Evolutionary conservation across 2,329 filamentous ascomycete species (phyloP), one percentile per base, ranked within the genome.

Genomic region (Penicillium aurantiogriseum): DNA sequence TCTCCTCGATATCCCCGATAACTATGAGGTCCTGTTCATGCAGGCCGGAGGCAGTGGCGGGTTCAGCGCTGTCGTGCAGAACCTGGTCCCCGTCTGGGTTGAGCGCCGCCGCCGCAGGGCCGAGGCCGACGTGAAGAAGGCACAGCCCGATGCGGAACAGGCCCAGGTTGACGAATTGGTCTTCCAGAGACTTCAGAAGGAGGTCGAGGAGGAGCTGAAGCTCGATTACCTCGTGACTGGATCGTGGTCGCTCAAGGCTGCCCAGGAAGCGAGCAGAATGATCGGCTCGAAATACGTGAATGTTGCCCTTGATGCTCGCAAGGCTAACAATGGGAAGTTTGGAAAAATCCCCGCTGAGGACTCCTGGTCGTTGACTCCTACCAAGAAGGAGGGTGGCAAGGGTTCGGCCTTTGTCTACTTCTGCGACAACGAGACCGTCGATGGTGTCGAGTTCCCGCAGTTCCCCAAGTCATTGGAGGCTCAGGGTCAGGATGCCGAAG

Each of bases 151-250:
- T 38, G 79, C 77, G 40, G 79, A 82, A 31, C 76, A 82, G 35
- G 75, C 79, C 13, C 75, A 81, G 36, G 77, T 88, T 62, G 81
- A 84, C 51, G 79, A 79, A 11, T 74, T 86, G 43, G 73, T 89
- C 11, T 78, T 85, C 58, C 79, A 83, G 65, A 81, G 87, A 59
- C 78, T 90, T 59, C 81, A 83, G 60, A 84, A 85, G 67, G 82
- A 86, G 52, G 83, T 92, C 6, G 81, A 88, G 50, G 79, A 84
- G 55, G 84, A 93, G 58, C 79, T 97, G 65, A 89, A 88, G 78
- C 74, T 95, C 43, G 93, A 97, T 76, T 97, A 97, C 76, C 77
- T 97, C 45, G 85, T 97, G 53, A 97, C 93, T 4, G 93, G 93
- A 53, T 86, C 88, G 53, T 97, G 92, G 91, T 95, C 90, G 19